Conservation (phyloP, 225 moss, liverwort and hornwort genomes). For the Bryum argenteum region DNA sequence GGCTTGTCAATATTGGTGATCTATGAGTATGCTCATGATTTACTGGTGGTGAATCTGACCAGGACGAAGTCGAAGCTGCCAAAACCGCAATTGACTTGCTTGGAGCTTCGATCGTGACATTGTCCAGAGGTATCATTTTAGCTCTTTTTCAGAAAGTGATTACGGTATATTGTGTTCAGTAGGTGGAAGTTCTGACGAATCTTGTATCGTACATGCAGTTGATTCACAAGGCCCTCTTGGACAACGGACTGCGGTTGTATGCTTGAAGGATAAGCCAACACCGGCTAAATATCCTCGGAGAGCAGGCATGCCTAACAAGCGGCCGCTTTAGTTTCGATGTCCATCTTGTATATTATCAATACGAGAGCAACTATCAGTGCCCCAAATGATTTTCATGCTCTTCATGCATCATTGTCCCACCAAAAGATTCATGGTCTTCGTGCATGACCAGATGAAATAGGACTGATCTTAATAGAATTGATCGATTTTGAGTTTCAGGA, state of each 20-base stretch:
- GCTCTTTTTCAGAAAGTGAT: too few relatives aligned
- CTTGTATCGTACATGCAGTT: conserved; percentile 46
- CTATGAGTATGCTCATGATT: conserved; percentile 12
- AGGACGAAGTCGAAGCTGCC: conserved; percentile 88
- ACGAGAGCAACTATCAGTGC: not conserved
- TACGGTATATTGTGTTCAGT: too few relatives aligned
- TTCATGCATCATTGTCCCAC: too few relatives aligned
- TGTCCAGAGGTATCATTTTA: conserved; percentile 59
- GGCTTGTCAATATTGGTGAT: too few relatives aligned
- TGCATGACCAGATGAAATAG: not conserved
- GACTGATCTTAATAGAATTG: not conserved
- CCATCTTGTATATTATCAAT: not conserved
- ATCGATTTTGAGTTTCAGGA: too few relatives aligned
- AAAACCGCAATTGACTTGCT: conserved; percentile 68
- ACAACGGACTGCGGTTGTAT: conserved; percentile 86
- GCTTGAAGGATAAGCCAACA: conserved; percentile 73
- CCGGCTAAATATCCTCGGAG: conserved; percentile 86
- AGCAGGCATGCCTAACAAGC: conserved; percentile 81
- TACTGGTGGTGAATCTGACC: conserved; percentile 32
- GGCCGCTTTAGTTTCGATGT: conserved; percentile 55
- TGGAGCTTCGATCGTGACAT: conserved; percentile 71
- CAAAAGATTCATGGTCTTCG: not conserved
- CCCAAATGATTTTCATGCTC: not conserved
- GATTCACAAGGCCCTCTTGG: conserved; percentile 79
- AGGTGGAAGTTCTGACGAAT: not conserved